Base-by-base conservation (phyloP, 768 basidiomycete species). In the Lanmaoa rubissima region DNA sequence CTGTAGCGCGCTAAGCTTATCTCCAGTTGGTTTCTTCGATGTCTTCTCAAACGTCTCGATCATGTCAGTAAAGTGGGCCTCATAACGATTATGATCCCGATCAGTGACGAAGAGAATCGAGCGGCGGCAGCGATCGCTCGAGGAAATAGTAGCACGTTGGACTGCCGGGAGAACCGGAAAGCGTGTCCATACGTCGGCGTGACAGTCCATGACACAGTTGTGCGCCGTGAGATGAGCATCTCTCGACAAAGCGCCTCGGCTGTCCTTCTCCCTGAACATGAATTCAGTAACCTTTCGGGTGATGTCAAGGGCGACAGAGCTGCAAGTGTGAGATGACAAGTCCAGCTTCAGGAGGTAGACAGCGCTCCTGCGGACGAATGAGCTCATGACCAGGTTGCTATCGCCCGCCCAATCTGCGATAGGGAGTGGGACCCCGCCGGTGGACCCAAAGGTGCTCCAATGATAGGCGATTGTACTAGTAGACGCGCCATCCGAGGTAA, bases 161-260 rank as follows among this genome's bases (percentile, higher is more conserved):
- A 85, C 72, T 0, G 82, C 82, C 2, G 82, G 74, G 5, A 82
- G 65, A 9, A 85, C 82, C 0, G 83, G 83, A 57, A 82, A 85
- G 16, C 83, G 78, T 9, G 76, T 82, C 83, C 83, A 85, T 24
- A 83, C 78, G 11, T 83, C 82, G 0, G 75, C 69, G 48, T 82
- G 77, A 58, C 82, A 83, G 55, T 84, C 81, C 42, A 86, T 63
- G 31, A 86, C 55, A 41, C 69, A 77, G 57, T 83, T 85, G 61
- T 83, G 77, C 14, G 58, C 55, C 2, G 76, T 76, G 16, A 53
- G 53, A 38, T 35, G 48, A 31, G 58, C 48, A 34, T 57, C 54
- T 24, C 65, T 61, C 13, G 51, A 65, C 21, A 66, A 51, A n/a
- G 61, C 19, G 6, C 59, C 59, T 28, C 62, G 67, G 38, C 56